These are phyloP conservation scores for Pythium scleroteichum DNA, from an alignment of 352 stramenopile species.

Conservation along the genomic window DNA sequence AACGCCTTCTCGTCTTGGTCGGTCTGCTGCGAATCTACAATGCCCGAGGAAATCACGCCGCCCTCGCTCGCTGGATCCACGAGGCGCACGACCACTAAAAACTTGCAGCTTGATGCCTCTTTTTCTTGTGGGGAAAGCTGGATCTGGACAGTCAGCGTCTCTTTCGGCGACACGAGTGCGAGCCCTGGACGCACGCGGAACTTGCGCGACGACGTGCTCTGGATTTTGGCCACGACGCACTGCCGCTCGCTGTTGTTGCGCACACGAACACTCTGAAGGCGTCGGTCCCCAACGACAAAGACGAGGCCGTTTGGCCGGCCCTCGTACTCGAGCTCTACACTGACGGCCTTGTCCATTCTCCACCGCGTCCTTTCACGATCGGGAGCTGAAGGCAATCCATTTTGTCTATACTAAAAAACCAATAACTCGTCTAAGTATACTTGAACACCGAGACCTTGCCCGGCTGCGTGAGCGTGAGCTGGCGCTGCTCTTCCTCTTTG, in stretches of 20 bases:
- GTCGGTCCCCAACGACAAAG: slow-evolving; percentile 20
- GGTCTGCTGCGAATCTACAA: background rate
- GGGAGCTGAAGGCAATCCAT: background rate
- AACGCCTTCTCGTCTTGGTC: slow-evolving; percentile 28
- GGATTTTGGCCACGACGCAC: slow-evolving; percentile 44
- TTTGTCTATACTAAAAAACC: background rate
- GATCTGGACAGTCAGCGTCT: slow-evolving; percentile 26
- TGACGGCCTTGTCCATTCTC: background rate
- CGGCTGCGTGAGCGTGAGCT: slow-evolving; percentile 56
- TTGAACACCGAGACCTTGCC: slow-evolving; percentile 76
- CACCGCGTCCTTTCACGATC: no score
- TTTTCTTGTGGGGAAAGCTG: slow-evolving; percentile 37
- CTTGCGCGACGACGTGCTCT: slow-evolving; percentile 38
- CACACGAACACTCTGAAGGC: slow-evolving; percentile 14
- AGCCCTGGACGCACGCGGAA: slow-evolving; percentile 42
- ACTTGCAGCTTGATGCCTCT: slow-evolving; percentile 35
- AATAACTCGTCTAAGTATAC: slow-evolving; percentile 41
- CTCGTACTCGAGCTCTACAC: slow-evolving; percentile 21
- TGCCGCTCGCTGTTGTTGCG: slow-evolving; percentile 15
- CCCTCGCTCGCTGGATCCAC: background rate
- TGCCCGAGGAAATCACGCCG: background rate
- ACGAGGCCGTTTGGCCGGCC: slow-evolving; percentile 10
- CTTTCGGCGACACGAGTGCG: slow-evolving; percentile 8
- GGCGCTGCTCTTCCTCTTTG: slow-evolving; percentile 89
- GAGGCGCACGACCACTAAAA: slow-evolving; percentile 30